Conservation (phyloP, 495 filamentous ascomycete genomes). For the Hyaloscypha variabilis region DNA sequence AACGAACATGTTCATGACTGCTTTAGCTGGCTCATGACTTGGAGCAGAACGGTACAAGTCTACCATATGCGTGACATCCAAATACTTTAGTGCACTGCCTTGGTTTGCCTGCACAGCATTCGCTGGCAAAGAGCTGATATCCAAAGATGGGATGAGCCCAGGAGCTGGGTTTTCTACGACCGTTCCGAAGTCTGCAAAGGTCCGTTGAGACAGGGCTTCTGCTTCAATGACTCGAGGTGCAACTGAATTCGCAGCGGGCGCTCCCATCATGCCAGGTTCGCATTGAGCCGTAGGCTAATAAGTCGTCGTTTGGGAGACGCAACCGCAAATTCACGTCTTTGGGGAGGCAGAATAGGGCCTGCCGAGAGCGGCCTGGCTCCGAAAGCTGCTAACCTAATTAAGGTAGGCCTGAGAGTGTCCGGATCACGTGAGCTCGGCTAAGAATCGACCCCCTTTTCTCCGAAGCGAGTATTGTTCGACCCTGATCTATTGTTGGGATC, state of each 20-base stretch:
- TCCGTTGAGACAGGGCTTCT: conserved; percentile 52
- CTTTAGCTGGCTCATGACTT: conserved; percentile 58
- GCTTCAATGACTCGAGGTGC: conserved; percentile 36
- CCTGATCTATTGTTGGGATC: background rate
- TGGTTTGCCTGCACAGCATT: conserved; percentile 71
- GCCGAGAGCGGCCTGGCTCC: too few relatives aligned
- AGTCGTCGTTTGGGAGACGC: background rate
- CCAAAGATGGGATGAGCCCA: conserved; percentile 47
- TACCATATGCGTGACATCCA: conserved; percentile 68
- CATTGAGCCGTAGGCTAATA: background rate
- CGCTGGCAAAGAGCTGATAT: conserved; percentile 37
- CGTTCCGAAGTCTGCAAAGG: conserved; percentile 82
- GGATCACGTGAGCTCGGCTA: too few relatives aligned
- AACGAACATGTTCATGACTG: conserved; percentile 86
- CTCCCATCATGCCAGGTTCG: conserved; percentile 16
- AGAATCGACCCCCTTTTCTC: background rate
- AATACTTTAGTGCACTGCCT: conserved; percentile 83
- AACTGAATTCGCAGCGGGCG: background rate
- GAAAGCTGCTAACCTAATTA: too few relatives aligned
- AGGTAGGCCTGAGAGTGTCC: too few relatives aligned
- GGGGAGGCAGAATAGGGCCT: too few relatives aligned
- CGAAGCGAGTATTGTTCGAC: background rate
- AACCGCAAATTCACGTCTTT: too few relatives aligned
- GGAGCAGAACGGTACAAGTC: conserved; percentile 70
- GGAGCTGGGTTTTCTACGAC: conserved; percentile 74